Evolutionary conservation across 1,139 yeast genomes (phyloP), one percentile per base, ranked within the genome.

Genomic region (Casaregolazyma lundiana): DNA sequence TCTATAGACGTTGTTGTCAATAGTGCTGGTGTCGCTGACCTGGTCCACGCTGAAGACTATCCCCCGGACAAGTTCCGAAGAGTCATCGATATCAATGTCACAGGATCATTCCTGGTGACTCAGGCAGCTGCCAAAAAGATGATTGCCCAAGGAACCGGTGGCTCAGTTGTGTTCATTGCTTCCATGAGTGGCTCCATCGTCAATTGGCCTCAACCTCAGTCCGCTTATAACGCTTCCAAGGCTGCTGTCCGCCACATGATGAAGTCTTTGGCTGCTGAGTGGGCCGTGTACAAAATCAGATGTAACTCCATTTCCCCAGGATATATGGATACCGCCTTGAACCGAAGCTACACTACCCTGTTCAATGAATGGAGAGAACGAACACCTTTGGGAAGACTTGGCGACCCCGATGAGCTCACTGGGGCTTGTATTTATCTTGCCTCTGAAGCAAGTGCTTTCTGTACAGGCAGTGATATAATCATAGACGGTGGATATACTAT

Each of bases 181-280:
- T 84, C 94, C 48, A 86, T 86, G 92, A 83, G 92, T 20, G 95
- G 92, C 35, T 78, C 78, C 54, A 83, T 86, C 59, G 94, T 84
- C 54, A 86, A 86, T 67, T 78, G 81, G 55, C 95, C 95, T 13
- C 94, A 86, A 65, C 79, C 84, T 46, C 95, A 86, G 67, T 81
- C 87, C 8, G 61, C 60, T n/a, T 45, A 45, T 18, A 78, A 78
- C 59, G 81, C 77, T 38, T 75, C 79, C 54, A 78, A 77, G 65
- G 82, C 81, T n/a, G 82, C 75, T n/a, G 77, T 77, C 40, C 71
- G 71, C 48, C 80, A 77, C 55, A 67, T 77, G 51, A 73, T 75
- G 60, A 71, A 72, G 60, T 75, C 80, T 16, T 68, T 78, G 37
- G 75, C 80, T 17, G 78, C 78, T 35, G 82, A 77, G 60, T 77